phyloP scores from a whole-genome alignment of 164 flowering plant genomes.

The Chimonanthus praecox region DNA sequence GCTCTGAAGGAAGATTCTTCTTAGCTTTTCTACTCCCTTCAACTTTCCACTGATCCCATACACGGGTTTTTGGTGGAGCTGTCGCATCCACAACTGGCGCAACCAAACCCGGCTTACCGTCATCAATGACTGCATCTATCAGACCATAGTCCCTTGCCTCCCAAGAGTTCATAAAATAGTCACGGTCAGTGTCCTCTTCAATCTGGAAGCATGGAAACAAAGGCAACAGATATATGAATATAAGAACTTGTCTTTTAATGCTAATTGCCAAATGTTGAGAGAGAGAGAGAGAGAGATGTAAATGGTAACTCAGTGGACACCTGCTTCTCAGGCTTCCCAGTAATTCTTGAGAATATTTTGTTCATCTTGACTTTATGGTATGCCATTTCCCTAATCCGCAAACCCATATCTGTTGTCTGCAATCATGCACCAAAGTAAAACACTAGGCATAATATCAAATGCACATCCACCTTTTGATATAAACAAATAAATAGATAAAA shows the following conservation, averaged over 20 bases:
- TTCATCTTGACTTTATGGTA: slow-evolving; percentile 78
- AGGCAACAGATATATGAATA: background rate
- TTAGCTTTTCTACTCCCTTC: slow-evolving; percentile 49
- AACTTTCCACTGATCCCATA: slow-evolving; percentile 60
- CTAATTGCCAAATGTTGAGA: background rate
- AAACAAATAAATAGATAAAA: too few relatives aligned
- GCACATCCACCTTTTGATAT: background rate
- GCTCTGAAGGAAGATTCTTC: slow-evolving; percentile 73
- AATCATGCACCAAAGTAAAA: background rate
- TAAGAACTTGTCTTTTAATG: background rate
- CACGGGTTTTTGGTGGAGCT: slow-evolving; percentile 71
- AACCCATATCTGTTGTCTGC: slow-evolving; percentile 69
- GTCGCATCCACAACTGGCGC: slow-evolving; percentile 68
- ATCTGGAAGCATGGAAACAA: slow-evolving; percentile 39
- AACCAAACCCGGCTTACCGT: slow-evolving; percentile 88
- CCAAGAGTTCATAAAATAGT: slow-evolving; percentile 85
- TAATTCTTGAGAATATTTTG: slow-evolving; percentile 80
- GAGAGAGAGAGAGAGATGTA: background rate
- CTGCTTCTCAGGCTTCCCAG: slow-evolving; percentile 83
- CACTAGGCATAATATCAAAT: background rate
- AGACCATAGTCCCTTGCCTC: slow-evolving; percentile 88
- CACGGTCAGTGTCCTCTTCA: slow-evolving; percentile 75
- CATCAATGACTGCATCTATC: slow-evolving; percentile 83
- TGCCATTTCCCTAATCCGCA: slow-evolving; percentile 65
- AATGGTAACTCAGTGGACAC: slow-evolving; percentile 21